A percentile compares a stretch with the other conserved stretches of the same genome.
phyloP scores from a whole-genome alignment of 2,329 filamentous ascomycete species.

The Alternaria gansuensis region DNA sequence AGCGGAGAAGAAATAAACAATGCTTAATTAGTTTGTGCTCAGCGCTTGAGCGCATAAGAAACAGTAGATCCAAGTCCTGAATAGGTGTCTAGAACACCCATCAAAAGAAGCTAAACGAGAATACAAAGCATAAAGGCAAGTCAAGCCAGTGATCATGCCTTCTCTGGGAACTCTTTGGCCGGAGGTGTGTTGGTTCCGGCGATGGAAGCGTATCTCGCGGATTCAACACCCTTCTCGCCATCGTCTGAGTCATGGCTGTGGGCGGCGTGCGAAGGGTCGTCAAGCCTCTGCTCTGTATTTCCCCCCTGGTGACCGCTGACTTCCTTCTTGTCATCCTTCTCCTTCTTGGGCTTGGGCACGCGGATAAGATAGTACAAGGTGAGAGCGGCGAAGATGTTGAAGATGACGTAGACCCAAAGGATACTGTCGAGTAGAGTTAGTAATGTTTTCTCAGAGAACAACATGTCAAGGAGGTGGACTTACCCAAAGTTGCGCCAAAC shows the following conservation, averaged over 20 bases:
- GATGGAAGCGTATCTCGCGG: constrained; percentile 24
- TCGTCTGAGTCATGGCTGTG: constrained; percentile 20
- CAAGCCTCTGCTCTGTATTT: constrained; percentile 13
- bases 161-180: constrained; percentile 25
- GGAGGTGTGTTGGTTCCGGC: constrained; percentile 21
- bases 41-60: constrained; percentile 15
- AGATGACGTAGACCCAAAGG: constrained; percentile 62
- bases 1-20: not conserved
- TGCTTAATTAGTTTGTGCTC: constrained; percentile 16
- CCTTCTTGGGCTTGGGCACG: constrained; percentile 62
- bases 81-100: not conserved
- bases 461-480: not conserved
- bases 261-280: constrained; percentile 20
- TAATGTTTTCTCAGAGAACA: not conserved
- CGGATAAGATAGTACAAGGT: constrained; percentile 64
- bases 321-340: constrained; percentile 34
- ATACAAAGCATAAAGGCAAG: not conserved
- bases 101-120: not conserved
- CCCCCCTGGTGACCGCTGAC: constrained; percentile 14
- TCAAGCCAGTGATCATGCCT: constrained; percentile 15
- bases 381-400: constrained; percentile 61
- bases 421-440: constrained; percentile 38
- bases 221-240: constrained; percentile 23
- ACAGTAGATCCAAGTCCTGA: constrained; percentile 13
- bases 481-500: constrained; percentile 64